Conservation (phyloP, 306 rosid genomes). For the Begonia fuchsioides region DNA sequence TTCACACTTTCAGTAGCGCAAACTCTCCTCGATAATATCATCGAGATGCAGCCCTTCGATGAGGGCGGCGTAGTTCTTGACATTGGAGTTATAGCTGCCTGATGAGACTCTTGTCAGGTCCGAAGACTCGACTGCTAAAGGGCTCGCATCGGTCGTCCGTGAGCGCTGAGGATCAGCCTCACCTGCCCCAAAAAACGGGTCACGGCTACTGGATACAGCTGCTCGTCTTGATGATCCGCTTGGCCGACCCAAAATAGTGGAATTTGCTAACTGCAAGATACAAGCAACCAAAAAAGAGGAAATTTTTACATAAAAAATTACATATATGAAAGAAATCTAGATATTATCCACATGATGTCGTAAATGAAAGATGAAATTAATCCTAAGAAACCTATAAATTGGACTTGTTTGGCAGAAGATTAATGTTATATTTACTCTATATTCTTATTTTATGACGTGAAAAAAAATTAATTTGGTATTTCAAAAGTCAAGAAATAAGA, state of each 20-base stretch:
- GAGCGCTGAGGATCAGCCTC: no score
- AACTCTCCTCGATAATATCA: conserved; percentile 40
- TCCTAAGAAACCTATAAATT: no score
- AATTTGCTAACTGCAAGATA: conserved; percentile 44
- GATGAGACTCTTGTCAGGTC: conserved; percentile 48
- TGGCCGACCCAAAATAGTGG: conserved; percentile 52
- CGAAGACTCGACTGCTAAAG: conserved; percentile 48
- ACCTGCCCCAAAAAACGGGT: no score
- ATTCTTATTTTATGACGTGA: no score
- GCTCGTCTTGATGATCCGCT: conserved; percentile 79
- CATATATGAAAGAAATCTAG: no score
- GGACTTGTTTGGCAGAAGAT: no score
- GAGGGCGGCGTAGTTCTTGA: conserved; percentile 48
- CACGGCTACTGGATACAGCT: conserved; percentile 4
- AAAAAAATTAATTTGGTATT: no score
- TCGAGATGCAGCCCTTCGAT: conserved; percentile 74
- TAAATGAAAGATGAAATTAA: no score
- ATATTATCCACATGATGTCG: no score
- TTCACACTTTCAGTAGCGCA: conserved; percentile 24
- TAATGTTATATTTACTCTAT: no score
- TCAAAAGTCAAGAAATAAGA: no score
- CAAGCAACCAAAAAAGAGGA: conserved; percentile 2
- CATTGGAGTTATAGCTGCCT: conserved; percentile 39
- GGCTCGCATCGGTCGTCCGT: conserved; percentile 49
- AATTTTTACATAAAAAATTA: no score